Evolutionary conservation across 2,329 filamentous ascomycete genomes (phyloP).

Genomic region (Mollisia scopiformis): DNA sequence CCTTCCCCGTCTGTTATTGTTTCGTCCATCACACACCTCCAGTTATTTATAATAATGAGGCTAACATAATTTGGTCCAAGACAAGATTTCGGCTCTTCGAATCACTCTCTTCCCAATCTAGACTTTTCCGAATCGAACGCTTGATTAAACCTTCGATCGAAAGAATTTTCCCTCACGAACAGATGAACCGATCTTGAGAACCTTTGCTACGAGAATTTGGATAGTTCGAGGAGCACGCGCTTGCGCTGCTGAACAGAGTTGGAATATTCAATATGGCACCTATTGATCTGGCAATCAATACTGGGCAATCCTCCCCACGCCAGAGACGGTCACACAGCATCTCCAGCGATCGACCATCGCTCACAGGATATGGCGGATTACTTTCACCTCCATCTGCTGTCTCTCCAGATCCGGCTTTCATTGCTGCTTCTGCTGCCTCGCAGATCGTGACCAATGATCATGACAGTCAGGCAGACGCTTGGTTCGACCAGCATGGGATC

Average conservation of each 20-base stretch:
- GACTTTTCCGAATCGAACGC: neutral
- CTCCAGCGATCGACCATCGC: conserved; percentile 72
- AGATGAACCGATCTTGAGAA: conserved; percentile 6
- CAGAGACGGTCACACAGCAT: conserved; percentile 54
- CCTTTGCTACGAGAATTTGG: neutral
- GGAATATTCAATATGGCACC: conserved; percentile 25
- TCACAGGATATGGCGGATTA: conserved; percentile 56
- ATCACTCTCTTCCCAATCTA: neutral
- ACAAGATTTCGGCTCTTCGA: neutral
- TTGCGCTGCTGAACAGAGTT: conserved; percentile 2
- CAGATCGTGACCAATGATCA: conserved; percentile 91
- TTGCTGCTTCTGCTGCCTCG: conserved; percentile 84
- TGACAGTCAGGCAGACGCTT: conserved; percentile 71
- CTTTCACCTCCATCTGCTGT: conserved; percentile 69
- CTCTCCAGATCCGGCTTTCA: conserved; percentile 81
- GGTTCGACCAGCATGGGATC: conserved; percentile 70
- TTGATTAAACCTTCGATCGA: neutral
- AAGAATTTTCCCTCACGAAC: neutral
- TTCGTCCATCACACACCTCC: conserved; percentile 10
- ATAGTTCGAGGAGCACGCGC: neutral
- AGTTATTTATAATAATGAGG: conserved; percentile 2
- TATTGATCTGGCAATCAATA: conserved; percentile 23
- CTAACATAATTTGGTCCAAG: conserved; percentile 10
- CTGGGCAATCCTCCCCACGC: conserved; percentile 15
- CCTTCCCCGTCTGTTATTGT: conserved; percentile 5